Evolutionary conservation across 441 rosid species (phyloP).

Genomic region (Corymbia calophylla): DNA sequence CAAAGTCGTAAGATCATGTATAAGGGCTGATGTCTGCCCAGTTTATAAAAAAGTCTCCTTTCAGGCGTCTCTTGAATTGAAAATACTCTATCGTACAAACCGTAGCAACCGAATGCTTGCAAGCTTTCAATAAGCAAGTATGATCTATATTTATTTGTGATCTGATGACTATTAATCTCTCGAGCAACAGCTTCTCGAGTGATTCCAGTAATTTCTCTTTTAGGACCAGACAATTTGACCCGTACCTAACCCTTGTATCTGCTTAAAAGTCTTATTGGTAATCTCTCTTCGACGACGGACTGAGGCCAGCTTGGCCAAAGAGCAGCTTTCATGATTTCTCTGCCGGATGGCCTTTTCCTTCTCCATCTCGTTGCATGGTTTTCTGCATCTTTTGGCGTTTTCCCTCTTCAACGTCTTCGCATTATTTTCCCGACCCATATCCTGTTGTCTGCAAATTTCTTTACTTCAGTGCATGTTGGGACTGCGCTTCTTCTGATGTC

Average conservation of each 20-base stretch:
- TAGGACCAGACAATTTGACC: not conserved
- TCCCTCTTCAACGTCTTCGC: not conserved
- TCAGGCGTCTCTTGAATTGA: too few species aligned
- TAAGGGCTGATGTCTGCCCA: not conserved
- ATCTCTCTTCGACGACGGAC: not conserved
- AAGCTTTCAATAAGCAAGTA: not conserved
- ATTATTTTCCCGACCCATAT: not conserved
- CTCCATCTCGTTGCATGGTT: not conserved
- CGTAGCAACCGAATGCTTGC: fast-evolving
- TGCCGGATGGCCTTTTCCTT: not conserved
- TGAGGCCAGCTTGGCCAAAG: not conserved
- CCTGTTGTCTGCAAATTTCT: not conserved
- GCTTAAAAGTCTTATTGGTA: not conserved
- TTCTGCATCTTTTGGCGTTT: not conserved
- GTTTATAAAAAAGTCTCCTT: not conserved
- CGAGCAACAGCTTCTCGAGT: not conserved
- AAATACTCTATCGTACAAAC: not conserved
- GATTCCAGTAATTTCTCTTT: not conserved
- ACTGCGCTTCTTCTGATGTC: not conserved
- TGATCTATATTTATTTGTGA: not conserved
- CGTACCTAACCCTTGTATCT: not conserved
- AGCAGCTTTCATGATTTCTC: not conserved
- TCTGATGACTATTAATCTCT: not conserved
- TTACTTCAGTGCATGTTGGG: not conserved
- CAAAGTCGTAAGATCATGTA: not conserved